Conservation (phyloP, 2,329 filamentous ascomycete genomes). For the Ophiostoma sp. region DNA sequence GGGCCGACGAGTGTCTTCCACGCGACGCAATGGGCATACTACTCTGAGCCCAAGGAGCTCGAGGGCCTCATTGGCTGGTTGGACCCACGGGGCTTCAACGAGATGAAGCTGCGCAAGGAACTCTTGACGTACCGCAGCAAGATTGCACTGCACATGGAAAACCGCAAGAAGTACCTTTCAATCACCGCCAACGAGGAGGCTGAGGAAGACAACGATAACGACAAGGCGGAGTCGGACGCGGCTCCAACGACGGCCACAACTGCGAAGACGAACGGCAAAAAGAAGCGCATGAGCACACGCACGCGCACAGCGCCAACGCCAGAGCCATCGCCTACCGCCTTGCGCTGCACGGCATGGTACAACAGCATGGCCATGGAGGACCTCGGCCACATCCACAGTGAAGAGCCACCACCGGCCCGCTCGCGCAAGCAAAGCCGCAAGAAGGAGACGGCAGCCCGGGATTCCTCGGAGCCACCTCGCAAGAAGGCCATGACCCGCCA, state of each 20-base stretch:
- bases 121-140: slow-evolving; percentile 68
- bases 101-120: slow-evolving; percentile 83
- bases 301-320: slow-evolving; percentile 41
- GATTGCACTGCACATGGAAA: slow-evolving; percentile 74
- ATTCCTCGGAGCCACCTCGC: slow-evolving; percentile 28
- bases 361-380: slow-evolving; percentile 55
- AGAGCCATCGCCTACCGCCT: slow-evolving; percentile 41
- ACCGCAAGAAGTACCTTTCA: slow-evolving; percentile 66
- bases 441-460: slow-evolving; percentile 33
- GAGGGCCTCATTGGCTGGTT: slow-evolving; percentile 82
- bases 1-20: slow-evolving; percentile 70
- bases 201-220: slow-evolving; percentile 27
- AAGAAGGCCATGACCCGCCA: slow-evolving; percentile 26
- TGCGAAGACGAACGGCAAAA: slow-evolving; percentile 36
- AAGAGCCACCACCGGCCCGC: slow-evolving; percentile 49
- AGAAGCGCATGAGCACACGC: slow-evolving; percentile 44
- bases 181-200: slow-evolving; percentile 37
- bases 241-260: background rate
- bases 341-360: slow-evolving; percentile 50
- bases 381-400: slow-evolving; percentile 52
- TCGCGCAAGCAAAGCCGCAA: slow-evolving; percentile 49
- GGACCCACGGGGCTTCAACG: slow-evolving; percentile 78
- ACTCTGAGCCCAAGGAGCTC: slow-evolving; percentile 71
- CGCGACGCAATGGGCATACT: slow-evolving; percentile 85
- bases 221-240: background rate